phyloP scores from a whole-genome alignment of 441 rosid species.

The Mallotus japonicus region DNA sequence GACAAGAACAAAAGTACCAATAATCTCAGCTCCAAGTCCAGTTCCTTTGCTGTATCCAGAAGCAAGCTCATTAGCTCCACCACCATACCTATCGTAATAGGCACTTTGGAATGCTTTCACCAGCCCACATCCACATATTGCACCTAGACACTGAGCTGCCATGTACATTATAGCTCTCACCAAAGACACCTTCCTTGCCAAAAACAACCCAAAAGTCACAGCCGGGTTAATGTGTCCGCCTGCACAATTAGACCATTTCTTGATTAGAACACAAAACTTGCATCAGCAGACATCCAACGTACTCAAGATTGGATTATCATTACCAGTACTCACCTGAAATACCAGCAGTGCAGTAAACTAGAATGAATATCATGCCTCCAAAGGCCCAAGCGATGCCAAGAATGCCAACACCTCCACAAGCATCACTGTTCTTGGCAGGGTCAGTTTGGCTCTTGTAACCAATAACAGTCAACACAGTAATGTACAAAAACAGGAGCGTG shows the following conservation, averaged over 20 bases:
- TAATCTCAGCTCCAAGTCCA: constrained; percentile 69
- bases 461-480: constrained; percentile 68
- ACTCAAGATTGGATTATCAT: too few relatives aligned
- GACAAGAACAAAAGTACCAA: constrained; percentile 59
- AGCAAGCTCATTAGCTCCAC: constrained; percentile 56
- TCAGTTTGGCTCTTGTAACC: constrained; percentile 58
- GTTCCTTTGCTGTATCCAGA: constrained; percentile 59
- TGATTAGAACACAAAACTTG: not conserved
- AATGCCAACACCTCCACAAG: constrained; percentile 68
- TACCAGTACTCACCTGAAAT: constrained; percentile 48
- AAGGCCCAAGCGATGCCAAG: constrained; percentile 92
- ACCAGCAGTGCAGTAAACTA: constrained; percentile 85
- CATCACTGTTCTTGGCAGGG: constrained; percentile 32
- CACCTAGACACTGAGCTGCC: constrained; percentile 71
- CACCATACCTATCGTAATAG: constrained; percentile 48
- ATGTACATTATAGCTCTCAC: constrained; percentile 61
- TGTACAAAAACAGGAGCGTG: constrained; percentile 63
- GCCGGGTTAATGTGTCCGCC: constrained; percentile 78
- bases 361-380: constrained; percentile 88
- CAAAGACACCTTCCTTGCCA: constrained; percentile 69
- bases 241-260: constrained; percentile 11
- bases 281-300: not conserved
- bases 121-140: constrained; percentile 65
- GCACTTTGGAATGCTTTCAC: constrained; percentile 67
- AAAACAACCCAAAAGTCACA: constrained; percentile 64